Evolutionary conservation across 163 green algal genomes (phyloP).

Genomic region (Chlorella variabilis): DNA sequence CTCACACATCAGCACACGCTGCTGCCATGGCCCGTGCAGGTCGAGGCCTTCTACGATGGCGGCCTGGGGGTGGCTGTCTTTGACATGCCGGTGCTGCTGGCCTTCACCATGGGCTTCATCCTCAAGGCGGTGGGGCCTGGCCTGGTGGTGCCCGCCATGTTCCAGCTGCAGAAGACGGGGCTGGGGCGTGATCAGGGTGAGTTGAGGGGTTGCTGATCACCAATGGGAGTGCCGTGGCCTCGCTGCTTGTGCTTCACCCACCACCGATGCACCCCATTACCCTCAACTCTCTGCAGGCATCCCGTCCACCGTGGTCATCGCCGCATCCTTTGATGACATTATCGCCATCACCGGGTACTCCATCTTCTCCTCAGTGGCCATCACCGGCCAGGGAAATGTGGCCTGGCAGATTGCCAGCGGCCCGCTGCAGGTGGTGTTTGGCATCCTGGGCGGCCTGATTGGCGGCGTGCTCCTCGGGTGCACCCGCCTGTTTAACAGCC

Average conservation of each 20-base stretch:
- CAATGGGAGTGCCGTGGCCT: too few species aligned
- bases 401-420: conserved; percentile 76
- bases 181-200: conserved; percentile 70
- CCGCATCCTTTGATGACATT: conserved; percentile 88
- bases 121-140: conserved; percentile 89
- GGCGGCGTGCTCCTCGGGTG: conserved; percentile 49
- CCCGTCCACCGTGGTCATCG: conserved; percentile 83
- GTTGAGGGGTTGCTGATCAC: neutral
- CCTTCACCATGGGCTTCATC: conserved; percentile 87
- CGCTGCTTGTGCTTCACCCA: neutral
- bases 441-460: conserved; percentile 66
- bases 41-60: conserved; percentile 75
- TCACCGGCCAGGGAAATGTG: conserved; percentile 52
- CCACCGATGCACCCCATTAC: neutral
- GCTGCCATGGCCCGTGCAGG: too few species aligned
- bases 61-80: conserved; percentile 65
- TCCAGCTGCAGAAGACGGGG: conserved; percentile 80
- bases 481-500: conserved; percentile 71
- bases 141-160: conserved; percentile 89
- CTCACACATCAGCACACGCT: too few species aligned
- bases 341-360: conserved; percentile 87
- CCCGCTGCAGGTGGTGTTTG: conserved; percentile 72
- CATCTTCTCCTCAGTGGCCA: conserved; percentile 84
- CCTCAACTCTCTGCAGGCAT: conserved; percentile 62
- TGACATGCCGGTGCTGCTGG: conserved; percentile 65